Evolutionary conservation across 306 rosid species (phyloP).

Genomic region (Ormosia semicastrata): DNA sequence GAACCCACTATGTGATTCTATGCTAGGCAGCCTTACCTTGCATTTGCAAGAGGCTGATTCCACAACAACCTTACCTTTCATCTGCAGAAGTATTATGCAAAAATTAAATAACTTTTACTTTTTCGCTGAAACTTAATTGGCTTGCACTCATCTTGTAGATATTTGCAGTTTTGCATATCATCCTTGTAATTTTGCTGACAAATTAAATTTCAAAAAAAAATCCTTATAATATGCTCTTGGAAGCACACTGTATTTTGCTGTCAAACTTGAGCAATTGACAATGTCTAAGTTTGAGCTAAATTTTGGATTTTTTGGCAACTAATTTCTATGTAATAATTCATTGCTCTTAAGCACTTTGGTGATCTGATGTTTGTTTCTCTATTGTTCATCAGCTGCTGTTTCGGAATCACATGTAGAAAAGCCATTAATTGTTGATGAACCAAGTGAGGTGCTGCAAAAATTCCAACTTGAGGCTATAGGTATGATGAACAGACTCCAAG

Average conservation of each 20-base stretch:
- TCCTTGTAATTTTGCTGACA: neutral
- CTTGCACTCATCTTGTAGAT: neutral
- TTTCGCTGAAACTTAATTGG: neutral
- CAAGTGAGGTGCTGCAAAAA: conserved; percentile 50
- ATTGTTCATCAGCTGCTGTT: conserved; percentile 40
- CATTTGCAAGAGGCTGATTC: neutral
- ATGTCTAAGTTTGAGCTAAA: neutral
- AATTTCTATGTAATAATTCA: neutral
- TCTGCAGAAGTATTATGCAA: neutral
- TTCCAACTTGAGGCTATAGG: conserved; percentile 73
- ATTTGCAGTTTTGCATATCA: neutral
- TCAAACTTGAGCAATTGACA: conserved; percentile 10
- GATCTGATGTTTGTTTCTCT: conserved; percentile 24
- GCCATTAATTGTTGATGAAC: conserved; percentile 48
- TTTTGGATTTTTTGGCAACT: neutral
- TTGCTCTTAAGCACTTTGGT: neutral
- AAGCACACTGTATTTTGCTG: neutral
- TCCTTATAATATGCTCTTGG: neutral
- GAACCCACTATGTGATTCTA: neutral
- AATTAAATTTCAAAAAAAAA: neutral
- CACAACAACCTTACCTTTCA: neutral
- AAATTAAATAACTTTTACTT: neutral
- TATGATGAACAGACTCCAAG: conserved; percentile 23
- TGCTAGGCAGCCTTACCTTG: neutral
- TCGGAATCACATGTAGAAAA: conserved; percentile 38